phyloP scores from a whole-genome alignment of 2,329 filamentous ascomycete species.

The Boeremia lycopersici region DNA sequence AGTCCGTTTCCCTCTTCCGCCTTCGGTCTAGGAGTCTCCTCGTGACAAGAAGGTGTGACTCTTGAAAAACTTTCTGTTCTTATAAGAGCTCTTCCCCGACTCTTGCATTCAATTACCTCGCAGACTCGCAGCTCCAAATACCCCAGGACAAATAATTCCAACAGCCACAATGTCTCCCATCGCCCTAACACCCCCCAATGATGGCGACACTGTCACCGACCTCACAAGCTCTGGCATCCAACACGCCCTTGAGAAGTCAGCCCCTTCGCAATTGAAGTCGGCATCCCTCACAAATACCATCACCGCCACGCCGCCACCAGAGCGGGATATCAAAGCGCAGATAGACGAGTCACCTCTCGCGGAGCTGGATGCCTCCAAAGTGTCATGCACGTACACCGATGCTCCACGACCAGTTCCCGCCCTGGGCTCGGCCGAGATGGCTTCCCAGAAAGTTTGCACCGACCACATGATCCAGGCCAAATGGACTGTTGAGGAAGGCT shows the following conservation, averaged over 20 bases:
- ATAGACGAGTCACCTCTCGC: conserved; percentile 37
- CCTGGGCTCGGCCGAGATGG: conserved; percentile 48
- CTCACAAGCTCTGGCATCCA: conserved; percentile 44
- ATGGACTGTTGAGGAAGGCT: conserved; percentile 71
- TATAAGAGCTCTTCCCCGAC: conserved; percentile 24
- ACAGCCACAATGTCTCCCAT: conserved; percentile 37
- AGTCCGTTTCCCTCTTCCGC: conserved; percentile 13
- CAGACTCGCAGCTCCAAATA: conserved; percentile 1
- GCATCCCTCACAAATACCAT: conserved; percentile 30
- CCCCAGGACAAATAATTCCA: not conserved
- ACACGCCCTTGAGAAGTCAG: conserved; percentile 36
- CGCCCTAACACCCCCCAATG: conserved; percentile 39
- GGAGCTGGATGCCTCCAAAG: conserved; percentile 52
- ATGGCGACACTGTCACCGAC: conserved; percentile 32
- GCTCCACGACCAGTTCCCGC: conserved; percentile 51
- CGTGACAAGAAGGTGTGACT: conserved; percentile 39
- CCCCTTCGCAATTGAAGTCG: conserved; percentile 38
- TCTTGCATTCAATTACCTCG: not conserved
- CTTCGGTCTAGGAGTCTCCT: conserved; percentile 16
- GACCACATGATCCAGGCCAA: conserved; percentile 86
- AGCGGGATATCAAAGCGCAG: conserved; percentile 19
- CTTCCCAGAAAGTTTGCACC: conserved; percentile 60
- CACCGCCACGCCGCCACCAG: conserved; percentile 33
- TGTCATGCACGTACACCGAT: conserved; percentile 50
- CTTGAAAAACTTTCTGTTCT: conserved; percentile 24